A percentile compares a stretch with the other conserved stretches of the same genome.
Evolutionary conservation across 1,284 basidiomycete genomes (phyloP).

Genomic region (Trametes versicolor): DNA sequence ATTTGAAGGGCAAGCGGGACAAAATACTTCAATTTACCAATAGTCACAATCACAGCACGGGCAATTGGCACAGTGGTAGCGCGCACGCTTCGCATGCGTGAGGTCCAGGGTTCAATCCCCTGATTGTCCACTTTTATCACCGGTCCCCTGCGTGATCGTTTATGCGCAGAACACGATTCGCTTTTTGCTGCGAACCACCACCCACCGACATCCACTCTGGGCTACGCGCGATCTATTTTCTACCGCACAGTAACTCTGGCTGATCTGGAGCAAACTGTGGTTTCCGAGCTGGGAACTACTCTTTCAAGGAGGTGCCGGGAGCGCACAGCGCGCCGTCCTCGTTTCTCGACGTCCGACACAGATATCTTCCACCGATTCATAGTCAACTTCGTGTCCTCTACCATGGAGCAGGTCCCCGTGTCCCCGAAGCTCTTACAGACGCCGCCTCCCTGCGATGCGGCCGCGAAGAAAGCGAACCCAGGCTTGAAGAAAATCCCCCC

Average conservation of each 20-base stretch:
- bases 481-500: slow-evolving; percentile 78
- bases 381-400: slow-evolving; percentile 33
- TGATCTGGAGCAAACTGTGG: slow-evolving; percentile 9
- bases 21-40: too few relatives aligned
- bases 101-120: too few relatives aligned
- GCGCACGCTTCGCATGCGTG: slow-evolving; percentile 33
- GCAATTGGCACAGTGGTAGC: slow-evolving; percentile 33
- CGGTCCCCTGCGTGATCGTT: not conserved
- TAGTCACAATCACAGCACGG: too few relatives aligned
- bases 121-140: slow-evolving; percentile 21
- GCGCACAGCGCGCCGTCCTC: slow-evolving; percentile 30
- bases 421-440: not conserved
- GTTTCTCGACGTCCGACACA: slow-evolving; percentile 31
- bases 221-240: too few relatives aligned
- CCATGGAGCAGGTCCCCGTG: slow-evolving; percentile 12
- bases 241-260: not conserved
- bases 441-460: not conserved
- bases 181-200: too few relatives aligned
- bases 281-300: slow-evolving; percentile 24
- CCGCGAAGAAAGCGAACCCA: slow-evolving; percentile 2
- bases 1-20: too few relatives aligned
- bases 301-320: slow-evolving; percentile 30
- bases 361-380: slow-evolving; percentile 36
- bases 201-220: too few relatives aligned
- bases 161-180: not conserved